phyloP scores from a whole-genome alignment of 2,329 filamentous ascomycete genomes.

The Dothidotthia symphoricarpi region DNA sequence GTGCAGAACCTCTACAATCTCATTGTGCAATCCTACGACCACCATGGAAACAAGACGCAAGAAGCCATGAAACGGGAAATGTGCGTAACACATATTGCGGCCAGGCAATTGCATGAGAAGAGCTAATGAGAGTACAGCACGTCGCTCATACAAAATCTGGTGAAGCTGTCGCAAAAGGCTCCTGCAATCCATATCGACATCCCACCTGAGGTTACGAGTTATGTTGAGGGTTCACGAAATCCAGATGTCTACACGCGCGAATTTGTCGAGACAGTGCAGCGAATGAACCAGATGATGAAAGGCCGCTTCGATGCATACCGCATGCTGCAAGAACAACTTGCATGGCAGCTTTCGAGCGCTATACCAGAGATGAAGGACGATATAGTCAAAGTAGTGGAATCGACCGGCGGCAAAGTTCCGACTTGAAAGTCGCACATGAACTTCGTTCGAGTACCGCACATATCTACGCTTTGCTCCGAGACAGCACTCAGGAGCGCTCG shows the following conservation, averaged over 20 bases:
- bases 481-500: too few relatives aligned
- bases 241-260: conserved; percentile 67
- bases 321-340: conserved; percentile 58
- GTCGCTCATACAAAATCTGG: conserved; percentile 55
- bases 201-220: conserved; percentile 61
- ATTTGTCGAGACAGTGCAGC: conserved; percentile 63
- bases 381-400: conserved; percentile 52
- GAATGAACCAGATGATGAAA: conserved; percentile 61
- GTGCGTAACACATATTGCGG: conserved; percentile 33
- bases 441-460: too few relatives aligned
- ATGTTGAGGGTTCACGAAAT: conserved; percentile 62
- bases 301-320: conserved; percentile 61
- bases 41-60: conserved; percentile 57
- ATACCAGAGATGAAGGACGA: conserved; percentile 58
- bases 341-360: conserved; percentile 56
- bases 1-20: conserved; percentile 62
- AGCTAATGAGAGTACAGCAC: conserved; percentile 36
- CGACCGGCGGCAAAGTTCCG: conserved; percentile 43
- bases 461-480: too few relatives aligned
- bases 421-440: too few relatives aligned
- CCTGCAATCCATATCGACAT: conserved; percentile 54
- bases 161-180: conserved; percentile 52
- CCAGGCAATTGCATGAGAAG: too few relatives aligned
- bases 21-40: conserved; percentile 59
- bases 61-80: conserved; percentile 59